phyloP scores from a whole-genome alignment of 225 moss, liverwort and hornwort genomes.

The Sphagnum tenellum region DNA sequence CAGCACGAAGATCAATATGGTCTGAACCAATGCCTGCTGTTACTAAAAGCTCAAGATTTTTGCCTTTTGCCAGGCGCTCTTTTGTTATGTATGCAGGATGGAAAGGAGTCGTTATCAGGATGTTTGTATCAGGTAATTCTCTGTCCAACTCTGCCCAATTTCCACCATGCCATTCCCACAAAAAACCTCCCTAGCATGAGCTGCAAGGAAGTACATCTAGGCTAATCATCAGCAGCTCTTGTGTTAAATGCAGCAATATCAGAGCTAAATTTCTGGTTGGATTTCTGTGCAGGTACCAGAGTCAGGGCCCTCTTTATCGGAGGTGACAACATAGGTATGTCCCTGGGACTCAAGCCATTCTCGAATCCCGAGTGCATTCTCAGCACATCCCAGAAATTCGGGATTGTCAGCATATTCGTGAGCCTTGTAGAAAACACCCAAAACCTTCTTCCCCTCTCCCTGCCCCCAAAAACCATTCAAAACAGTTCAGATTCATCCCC shows the following conservation, averaged over 20 bases:
- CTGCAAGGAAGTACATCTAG: too few species aligned
- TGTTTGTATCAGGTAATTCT: slow-evolving; percentile 36
- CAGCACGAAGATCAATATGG: slow-evolving; percentile 47
- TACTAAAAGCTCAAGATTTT: slow-evolving; percentile 48
- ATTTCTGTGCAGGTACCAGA: slow-evolving; percentile 9
- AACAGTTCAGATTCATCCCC: too few species aligned
- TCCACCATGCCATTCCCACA: neutral
- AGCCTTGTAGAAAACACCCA: slow-evolving; percentile 49
- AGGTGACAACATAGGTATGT: slow-evolving; percentile 53
- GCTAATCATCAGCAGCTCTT: too few species aligned
- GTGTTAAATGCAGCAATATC: too few species aligned
- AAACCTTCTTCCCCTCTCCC: slow-evolving; percentile 32
- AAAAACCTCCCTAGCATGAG: too few species aligned
- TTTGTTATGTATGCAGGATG: slow-evolving; percentile 48
- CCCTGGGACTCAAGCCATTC: slow-evolving; percentile 57
- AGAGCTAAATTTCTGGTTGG: too few species aligned
- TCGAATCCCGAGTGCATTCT: slow-evolving; percentile 46
- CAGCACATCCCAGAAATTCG: slow-evolving; percentile 40
- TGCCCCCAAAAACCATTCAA: neutral
- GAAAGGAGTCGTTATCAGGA: slow-evolving; percentile 50
- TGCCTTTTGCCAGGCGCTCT: slow-evolving; percentile 42
- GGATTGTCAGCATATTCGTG: slow-evolving; percentile 50
- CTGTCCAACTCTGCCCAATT: slow-evolving; percentile 28
- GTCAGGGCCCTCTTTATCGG: slow-evolving; percentile 49
- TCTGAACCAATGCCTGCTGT: slow-evolving; percentile 56